phyloP scores from a whole-genome alignment of 495 filamentous ascomycete genomes.

The Evernia prunastri region DNA sequence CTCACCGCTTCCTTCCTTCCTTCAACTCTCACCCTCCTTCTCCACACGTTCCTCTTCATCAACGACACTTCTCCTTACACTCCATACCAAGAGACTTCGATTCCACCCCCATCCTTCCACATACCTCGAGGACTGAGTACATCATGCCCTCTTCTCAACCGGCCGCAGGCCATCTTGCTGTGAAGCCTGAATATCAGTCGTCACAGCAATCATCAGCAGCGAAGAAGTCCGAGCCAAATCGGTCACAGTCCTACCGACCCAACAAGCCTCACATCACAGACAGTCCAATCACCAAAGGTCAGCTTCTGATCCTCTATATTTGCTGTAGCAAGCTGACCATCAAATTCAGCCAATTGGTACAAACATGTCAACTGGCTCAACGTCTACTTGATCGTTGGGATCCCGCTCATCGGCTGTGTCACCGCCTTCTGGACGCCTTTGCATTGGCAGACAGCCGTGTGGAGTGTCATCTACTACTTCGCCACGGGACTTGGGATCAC shows the following conservation, averaged over 20 bases:
- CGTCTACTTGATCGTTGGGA: slow-evolving; percentile 75
- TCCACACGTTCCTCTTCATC: background rate
- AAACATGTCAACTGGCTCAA: slow-evolving; percentile 97
- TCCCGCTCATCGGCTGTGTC: slow-evolving; percentile 71
- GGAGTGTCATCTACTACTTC: slow-evolving; percentile 74
- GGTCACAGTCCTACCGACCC: slow-evolving; percentile 33
- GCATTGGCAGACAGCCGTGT: slow-evolving; percentile 67
- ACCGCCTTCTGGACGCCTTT: slow-evolving; percentile 78
- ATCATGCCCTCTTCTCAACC: slow-evolving; percentile 31
- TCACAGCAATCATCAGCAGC: slow-evolving; percentile 27
- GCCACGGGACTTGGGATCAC: slow-evolving; percentile 26
- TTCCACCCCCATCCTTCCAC: background rate
- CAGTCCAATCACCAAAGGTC: slow-evolving; percentile 46
- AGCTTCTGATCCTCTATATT: background rate
- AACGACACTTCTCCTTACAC: background rate
- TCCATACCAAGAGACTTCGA: background rate
- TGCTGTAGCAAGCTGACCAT: background rate
- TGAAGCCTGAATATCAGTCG: slow-evolving; percentile 29
- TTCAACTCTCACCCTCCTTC: background rate
- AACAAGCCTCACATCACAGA: slow-evolving; percentile 54
- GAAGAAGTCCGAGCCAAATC: slow-evolving; percentile 30
- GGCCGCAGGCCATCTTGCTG: slow-evolving; percentile 26
- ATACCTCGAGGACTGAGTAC: background rate
- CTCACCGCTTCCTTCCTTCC: background rate
- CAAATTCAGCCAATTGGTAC: slow-evolving; percentile 80